Evolutionary conservation across 1,139 yeast species (phyloP).

Genomic region (Arxiozyma heterogenica): DNA sequence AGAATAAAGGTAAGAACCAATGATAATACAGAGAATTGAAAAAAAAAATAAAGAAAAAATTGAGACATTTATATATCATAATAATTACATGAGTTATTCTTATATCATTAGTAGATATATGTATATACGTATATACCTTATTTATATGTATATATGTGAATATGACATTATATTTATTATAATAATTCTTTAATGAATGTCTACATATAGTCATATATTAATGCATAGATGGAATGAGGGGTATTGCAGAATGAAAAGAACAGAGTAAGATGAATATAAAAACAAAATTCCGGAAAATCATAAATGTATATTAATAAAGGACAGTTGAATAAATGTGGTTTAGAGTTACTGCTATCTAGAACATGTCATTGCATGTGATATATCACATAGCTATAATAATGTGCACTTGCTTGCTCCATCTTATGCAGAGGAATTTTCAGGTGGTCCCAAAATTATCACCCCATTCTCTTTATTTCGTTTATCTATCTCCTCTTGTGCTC

Average conservation of each 20-base stretch:
- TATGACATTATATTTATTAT: too few species aligned
- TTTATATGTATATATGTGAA: too few species aligned
- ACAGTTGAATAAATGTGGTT: neutral
- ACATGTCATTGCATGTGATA: too few species aligned
- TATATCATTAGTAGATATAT: too few species aligned
- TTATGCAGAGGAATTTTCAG: conserved; percentile 4
- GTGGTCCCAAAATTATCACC: conserved; percentile 29
- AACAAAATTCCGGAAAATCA: neutral
- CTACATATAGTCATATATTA: neutral
- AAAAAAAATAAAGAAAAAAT: neutral
- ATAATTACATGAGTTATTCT: neutral
- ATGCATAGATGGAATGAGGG: neutral
- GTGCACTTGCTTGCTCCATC: neutral
- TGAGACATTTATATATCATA: neutral
- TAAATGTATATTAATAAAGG: neutral
- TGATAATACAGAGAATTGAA: too few species aligned
- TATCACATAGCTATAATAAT: neutral
- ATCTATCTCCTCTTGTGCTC: conserved; percentile 25
- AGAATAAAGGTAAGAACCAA: neutral
- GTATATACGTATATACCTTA: neutral
- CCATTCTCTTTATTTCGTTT: conserved; percentile 25
- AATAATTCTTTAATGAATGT: neutral
- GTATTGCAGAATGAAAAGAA: neutral
- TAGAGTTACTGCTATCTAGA: too few species aligned
- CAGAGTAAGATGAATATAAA: neutral